Evolutionary conservation across 1,284 basidiomycete species (phyloP).

Genomic region (Prillingera fragicola): DNA sequence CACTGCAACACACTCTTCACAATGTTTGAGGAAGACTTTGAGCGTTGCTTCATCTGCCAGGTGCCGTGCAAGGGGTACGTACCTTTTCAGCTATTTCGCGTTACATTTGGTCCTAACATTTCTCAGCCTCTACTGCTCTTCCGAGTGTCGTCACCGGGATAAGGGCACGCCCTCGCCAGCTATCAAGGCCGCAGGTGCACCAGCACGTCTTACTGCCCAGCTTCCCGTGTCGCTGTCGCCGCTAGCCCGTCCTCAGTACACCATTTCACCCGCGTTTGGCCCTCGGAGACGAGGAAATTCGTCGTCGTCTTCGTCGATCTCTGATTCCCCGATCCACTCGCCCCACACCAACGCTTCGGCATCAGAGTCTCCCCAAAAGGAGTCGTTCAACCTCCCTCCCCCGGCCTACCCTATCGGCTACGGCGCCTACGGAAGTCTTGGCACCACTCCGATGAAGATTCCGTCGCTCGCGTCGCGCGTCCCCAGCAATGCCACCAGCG

Average conservation of each 20-base stretch:
- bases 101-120: background rate
- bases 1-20: constrained; percentile 2
- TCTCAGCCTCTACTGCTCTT: constrained; percentile 43
- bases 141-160: constrained; percentile 38
- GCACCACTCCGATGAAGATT: constrained; percentile 41
- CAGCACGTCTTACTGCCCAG: constrained; percentile 35
- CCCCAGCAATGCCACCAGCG: constrained; percentile 5
- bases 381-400: constrained; percentile 39
- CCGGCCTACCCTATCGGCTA: constrained; percentile 34
- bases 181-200: constrained; percentile 17
- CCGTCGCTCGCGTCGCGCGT: constrained; percentile 19
- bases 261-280: constrained; percentile 28
- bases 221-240: constrained; percentile 35
- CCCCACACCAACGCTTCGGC: constrained; percentile 36
- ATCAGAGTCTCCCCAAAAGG: constrained; percentile 35
- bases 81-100: background rate
- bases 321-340: constrained; percentile 42
- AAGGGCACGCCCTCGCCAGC: constrained; percentile 30
- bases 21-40: constrained; percentile 47
- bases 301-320: constrained; percentile 31
- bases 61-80: constrained; percentile 37
- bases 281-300: constrained; percentile 22
- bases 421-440: too few species aligned
- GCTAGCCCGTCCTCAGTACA: constrained; percentile 26
- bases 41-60: constrained; percentile 45